These are phyloP conservation scores for Clarireedia sp. DNA, from an alignment of 2,329 filamentous ascomycete genomes.

Conservation along the genomic window DNA sequence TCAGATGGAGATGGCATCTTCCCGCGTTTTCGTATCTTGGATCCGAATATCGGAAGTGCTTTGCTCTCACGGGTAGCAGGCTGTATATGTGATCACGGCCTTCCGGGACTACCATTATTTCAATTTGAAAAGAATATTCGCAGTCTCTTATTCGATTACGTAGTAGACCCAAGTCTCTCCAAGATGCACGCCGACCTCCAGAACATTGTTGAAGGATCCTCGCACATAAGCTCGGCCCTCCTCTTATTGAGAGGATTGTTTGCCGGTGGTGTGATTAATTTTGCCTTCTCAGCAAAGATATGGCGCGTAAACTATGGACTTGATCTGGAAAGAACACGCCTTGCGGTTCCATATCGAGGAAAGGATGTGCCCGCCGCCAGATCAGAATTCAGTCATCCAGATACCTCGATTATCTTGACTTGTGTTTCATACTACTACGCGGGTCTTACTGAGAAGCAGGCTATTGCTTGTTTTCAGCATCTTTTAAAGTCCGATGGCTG, in stretches of 20 bases:
- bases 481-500: constrained; percentile 46
- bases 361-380: constrained; percentile 48
- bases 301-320: constrained; percentile 60
- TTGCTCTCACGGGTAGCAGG: no score
- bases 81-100: no score
- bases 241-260: constrained; percentile 49
- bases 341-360: constrained; percentile 52
- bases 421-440: constrained; percentile 48
- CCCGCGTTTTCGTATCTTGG: no score
- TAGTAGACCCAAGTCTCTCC: no score
- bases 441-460: constrained; percentile 43
- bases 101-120: no score
- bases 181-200: no score
- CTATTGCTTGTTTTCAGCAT: constrained; percentile 39
- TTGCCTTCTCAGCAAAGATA: constrained; percentile 47
- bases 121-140: no score
- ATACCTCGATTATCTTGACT: constrained; percentile 48
- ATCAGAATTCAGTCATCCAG: constrained; percentile 56
- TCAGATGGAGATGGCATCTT: no score
- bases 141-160: no score
- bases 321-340: constrained; percentile 36
- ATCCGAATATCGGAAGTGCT: no score
- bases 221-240: constrained; percentile 20
- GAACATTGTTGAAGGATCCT: no score
- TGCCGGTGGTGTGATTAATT: constrained; percentile 44